Evolutionary conservation across 106 monocot genomes (phyloP).

Genomic region (Acorus calamus): DNA sequence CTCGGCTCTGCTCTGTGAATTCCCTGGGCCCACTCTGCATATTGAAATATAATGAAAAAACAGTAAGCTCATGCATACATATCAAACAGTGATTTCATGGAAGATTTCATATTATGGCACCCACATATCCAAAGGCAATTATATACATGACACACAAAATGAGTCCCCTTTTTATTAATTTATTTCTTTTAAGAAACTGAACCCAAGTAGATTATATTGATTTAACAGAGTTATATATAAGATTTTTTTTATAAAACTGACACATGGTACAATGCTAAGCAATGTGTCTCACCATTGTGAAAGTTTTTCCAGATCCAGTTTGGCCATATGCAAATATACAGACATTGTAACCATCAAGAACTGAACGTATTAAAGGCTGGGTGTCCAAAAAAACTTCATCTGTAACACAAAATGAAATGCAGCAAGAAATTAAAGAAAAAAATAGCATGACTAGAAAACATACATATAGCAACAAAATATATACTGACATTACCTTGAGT

Average conservation of each 20-base stretch:
- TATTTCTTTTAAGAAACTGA: too few species aligned
- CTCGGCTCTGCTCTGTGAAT: constrained; percentile 45
- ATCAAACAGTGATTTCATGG: neutral
- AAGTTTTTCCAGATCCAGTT: constrained; percentile 94
- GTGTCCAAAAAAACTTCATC: constrained; percentile 81
- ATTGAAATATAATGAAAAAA: neutral
- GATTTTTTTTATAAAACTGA: too few species aligned
- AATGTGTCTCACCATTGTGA: constrained; percentile 61
- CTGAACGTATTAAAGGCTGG: constrained; percentile 81
- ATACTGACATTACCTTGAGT: constrained; percentile 56
- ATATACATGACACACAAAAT: too few species aligned
- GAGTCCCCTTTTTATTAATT: too few species aligned
- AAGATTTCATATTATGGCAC: neutral
- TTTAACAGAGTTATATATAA: too few species aligned
- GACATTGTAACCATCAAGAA: constrained; percentile 93
- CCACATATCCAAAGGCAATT: too few species aligned
- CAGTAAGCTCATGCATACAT: neutral
- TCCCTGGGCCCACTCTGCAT: constrained; percentile 80
- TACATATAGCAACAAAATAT: neutral
- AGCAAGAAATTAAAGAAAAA: neutral
- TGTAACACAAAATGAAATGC: constrained; percentile 23
- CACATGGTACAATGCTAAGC: too few species aligned
- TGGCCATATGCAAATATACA: constrained; percentile 99
- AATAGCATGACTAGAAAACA: neutral
- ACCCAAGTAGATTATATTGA: too few species aligned